phyloP scores from a whole-genome alignment of 495 filamentous ascomycete genomes.

The Amphirosellinia nigrospora region DNA sequence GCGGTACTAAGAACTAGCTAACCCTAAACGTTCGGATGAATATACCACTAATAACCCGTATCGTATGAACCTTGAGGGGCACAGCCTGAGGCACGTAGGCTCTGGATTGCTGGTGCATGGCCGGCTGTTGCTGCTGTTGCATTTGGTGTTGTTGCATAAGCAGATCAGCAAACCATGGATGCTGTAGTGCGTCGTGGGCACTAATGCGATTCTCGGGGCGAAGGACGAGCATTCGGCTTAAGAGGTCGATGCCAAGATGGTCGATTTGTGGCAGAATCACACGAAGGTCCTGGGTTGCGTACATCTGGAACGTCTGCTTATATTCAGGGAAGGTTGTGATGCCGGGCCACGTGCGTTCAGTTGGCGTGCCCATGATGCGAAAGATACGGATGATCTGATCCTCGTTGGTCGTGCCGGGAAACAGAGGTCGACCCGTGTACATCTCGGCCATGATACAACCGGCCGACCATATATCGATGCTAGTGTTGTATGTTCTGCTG shows the following conservation, averaged over 20 bases:
- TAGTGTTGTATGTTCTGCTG: constrained; percentile 91
- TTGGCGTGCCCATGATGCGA: constrained; percentile 95
- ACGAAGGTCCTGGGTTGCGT: constrained; percentile 88
- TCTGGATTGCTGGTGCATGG: constrained; percentile 39
- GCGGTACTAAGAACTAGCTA: not conserved
- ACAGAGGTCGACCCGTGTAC: constrained; percentile 91
- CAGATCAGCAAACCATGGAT: constrained; percentile 80
- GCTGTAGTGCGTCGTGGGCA: constrained; percentile 80
- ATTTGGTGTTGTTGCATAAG: constrained; percentile 47
- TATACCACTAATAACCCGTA: constrained; percentile 31
- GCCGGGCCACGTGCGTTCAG: constrained; percentile 89
- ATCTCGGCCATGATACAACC: constrained; percentile 99
- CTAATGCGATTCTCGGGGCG: constrained; percentile 90
- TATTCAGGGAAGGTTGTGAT: constrained; percentile 92
- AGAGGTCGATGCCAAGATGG: constrained; percentile 78
- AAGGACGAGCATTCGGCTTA: constrained; percentile 89
- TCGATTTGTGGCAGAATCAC: constrained; percentile 91
- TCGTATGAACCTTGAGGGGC: constrained; percentile 41
- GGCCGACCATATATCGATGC: constrained; percentile 97
- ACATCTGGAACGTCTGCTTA: constrained; percentile 91
- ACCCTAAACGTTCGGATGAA: not conserved
- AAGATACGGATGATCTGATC: constrained; percentile 96
- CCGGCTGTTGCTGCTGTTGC: constrained; percentile 45
- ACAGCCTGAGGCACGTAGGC: constrained; percentile 39
- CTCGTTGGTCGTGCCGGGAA: constrained; percentile 95